Conservation (phyloP, 2,329 filamentous ascomycete species). For the Plenodomus lindquistii region DNA sequence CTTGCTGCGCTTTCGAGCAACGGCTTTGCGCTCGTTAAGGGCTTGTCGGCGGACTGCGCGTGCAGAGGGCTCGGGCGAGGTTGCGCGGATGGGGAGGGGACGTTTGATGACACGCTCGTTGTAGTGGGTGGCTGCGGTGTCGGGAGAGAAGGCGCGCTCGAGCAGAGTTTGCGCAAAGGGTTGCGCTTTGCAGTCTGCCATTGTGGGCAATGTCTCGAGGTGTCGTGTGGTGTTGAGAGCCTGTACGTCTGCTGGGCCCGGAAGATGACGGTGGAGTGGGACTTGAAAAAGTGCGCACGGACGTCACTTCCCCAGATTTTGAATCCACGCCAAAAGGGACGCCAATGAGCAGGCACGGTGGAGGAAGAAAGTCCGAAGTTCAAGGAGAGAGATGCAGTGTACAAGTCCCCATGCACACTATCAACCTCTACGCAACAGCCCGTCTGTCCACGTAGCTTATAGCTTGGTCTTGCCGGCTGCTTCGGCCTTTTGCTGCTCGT, state of each 20-base stretch:
- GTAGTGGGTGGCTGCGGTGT: slow-evolving; percentile 72
- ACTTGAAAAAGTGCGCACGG: not conserved
- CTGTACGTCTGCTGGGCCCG: not conserved
- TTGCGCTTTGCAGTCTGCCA: slow-evolving; percentile 16
- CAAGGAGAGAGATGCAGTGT: not conserved
- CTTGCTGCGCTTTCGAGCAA: slow-evolving; percentile 37
- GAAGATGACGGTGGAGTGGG: not conserved
- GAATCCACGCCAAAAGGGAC: not conserved
- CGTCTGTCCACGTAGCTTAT: slow-evolving; percentile 10
- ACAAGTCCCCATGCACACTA: not conserved
- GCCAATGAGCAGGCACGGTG: not conserved
- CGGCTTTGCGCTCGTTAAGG: slow-evolving; percentile 51
- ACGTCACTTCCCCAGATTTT: not conserved
- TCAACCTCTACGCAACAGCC: not conserved
- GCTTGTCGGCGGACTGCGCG: slow-evolving; percentile 53
- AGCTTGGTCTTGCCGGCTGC: slow-evolving; percentile 31
- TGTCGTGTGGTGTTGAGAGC: not conserved
- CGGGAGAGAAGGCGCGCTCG: slow-evolving; percentile 75
- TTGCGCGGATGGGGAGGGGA: slow-evolving; percentile 76
- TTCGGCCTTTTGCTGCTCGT: slow-evolving; percentile 29
- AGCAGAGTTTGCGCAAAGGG: slow-evolving; percentile 62
- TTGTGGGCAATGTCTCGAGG: too few relatives aligned
- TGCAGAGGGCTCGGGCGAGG: slow-evolving; percentile 64
- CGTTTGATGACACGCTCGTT: slow-evolving; percentile 81
- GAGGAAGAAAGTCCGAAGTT: not conserved